Conservation (phyloP, 2,329 filamentous ascomycete genomes). For the Lachnum nothofagi region DNA sequence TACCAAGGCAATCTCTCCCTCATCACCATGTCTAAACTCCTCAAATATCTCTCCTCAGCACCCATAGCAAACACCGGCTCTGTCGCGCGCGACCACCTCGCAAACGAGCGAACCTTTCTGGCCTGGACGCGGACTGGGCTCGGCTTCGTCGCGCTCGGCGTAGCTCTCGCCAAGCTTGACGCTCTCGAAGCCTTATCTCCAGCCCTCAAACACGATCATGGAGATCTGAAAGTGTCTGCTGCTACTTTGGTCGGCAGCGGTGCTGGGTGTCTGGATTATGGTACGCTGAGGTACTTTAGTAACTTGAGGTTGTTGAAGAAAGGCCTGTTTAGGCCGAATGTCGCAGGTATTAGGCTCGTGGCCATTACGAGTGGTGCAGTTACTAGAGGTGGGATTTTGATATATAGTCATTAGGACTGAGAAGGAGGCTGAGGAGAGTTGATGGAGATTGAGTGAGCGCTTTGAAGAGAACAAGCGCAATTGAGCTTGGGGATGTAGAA, state of each 20-base stretch:
- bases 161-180: conserved; percentile 44
- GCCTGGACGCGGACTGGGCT: conserved; percentile 48
- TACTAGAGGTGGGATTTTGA: conserved; percentile 18
- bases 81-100: conserved; percentile 46
- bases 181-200: conserved; percentile 38
- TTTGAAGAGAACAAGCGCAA: too few species aligned
- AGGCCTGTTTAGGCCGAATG: conserved; percentile 54
- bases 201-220: conserved; percentile 26
- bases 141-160: conserved; percentile 47
- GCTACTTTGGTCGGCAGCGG: conserved; percentile 42
- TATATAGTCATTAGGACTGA: conserved; percentile 19
- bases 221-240: conserved; percentile 35
- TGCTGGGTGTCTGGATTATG: conserved; percentile 43
- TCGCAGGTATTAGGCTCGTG: conserved; percentile 73
- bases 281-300: conserved; percentile 43
- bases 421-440: too few species aligned
- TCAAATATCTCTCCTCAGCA: conserved; percentile 17
- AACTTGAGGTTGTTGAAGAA: conserved; percentile 39
- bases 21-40: conserved; percentile 14
- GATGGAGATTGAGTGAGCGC: not conserved
- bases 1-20: too few species aligned
- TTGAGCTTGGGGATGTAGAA: not conserved
- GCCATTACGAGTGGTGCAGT: conserved; percentile 56
- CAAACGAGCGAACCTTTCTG: conserved; percentile 47
- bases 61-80: conserved; percentile 41